Percentiles rank a stretch among this genome's conserved stretches.
Conservation (phyloP, 2,329 filamentous ascomycete species). For the Phaeosphaeria sp. region DNA sequence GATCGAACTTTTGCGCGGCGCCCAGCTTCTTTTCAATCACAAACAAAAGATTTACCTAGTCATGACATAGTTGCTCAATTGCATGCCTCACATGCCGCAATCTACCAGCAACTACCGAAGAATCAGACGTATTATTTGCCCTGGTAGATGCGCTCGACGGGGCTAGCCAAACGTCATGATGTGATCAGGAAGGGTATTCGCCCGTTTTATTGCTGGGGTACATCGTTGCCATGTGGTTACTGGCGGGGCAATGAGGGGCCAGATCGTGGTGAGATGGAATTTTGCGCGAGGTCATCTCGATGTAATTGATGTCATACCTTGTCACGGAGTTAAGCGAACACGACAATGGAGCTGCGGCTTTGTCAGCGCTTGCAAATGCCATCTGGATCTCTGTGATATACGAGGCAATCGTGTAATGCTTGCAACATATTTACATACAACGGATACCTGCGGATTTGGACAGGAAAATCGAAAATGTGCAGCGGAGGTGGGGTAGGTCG, state of each 20-base stretch:
- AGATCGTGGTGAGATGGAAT: slow-evolving; percentile 19
- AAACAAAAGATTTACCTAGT: slow-evolving; percentile 10
- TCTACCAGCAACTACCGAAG: slow-evolving; percentile 26
- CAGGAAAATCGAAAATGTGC: too few species aligned
- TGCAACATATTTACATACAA: background rate
- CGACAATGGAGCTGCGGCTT: background rate
- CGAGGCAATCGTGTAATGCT: background rate
- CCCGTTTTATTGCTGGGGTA: slow-evolving; percentile 17
- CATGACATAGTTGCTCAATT: slow-evolving; percentile 3
- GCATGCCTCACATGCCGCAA: slow-evolving; percentile 10
- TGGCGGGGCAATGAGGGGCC: slow-evolving; percentile 12
- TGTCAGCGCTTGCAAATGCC: slow-evolving; percentile 2
- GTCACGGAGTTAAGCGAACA: background rate
- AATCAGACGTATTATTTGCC: slow-evolving; percentile 23
- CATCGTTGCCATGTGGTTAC: slow-evolving; percentile 19
- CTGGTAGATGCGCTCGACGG: slow-evolving; percentile 32
- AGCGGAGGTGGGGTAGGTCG: too few species aligned
- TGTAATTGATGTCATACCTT: slow-evolving; percentile 14
- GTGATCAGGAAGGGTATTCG: slow-evolving; percentile 25
- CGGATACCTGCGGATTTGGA: background rate
- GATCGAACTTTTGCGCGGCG: slow-evolving; percentile 1
- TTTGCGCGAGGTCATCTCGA: slow-evolving; percentile 36
- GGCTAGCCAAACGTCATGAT: slow-evolving; percentile 41
- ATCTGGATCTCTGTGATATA: background rate
- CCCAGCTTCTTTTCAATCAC: slow-evolving; percentile 16